These are phyloP conservation scores for Chenopodium berlandieri DNA, from an alignment of 148 eudicot species.

Conservation along the genomic window DNA sequence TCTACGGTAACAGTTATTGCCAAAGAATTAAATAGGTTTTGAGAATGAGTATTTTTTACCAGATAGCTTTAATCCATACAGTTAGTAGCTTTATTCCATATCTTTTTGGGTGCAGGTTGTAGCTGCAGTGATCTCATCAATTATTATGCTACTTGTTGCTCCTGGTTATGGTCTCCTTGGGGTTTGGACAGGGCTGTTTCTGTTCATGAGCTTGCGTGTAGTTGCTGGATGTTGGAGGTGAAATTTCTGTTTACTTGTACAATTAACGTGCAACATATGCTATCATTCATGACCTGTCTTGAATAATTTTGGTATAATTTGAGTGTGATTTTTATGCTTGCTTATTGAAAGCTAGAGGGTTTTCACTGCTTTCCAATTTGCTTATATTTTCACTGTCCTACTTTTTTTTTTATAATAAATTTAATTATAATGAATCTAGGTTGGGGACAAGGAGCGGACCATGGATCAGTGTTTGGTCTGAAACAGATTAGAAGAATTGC, in stretches of 20 bases:
- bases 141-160: slow-evolving; percentile 56
- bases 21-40: neutral
- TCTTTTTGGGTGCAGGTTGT: slow-evolving; percentile 46
- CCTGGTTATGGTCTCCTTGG: slow-evolving; percentile 77
- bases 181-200: slow-evolving; percentile 80
- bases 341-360: neutral
- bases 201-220: slow-evolving; percentile 89
- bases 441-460: slow-evolving; percentile 68
- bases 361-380: neutral
- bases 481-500: slow-evolving; percentile 28
- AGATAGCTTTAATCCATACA: neutral
- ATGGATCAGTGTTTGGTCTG: slow-evolving; percentile 70
- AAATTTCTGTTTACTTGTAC: slow-evolving; percentile 7
- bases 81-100: neutral
- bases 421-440: slow-evolving; percentile 33
- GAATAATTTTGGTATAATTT: neutral
- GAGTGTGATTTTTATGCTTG: neutral
- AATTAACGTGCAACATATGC: neutral
- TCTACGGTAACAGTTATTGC: slow-evolving; percentile 57
- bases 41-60: neutral
- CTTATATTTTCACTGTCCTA: neutral
- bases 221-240: slow-evolving; percentile 88
- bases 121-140: slow-evolving; percentile 60
- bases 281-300: neutral
- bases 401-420: neutral